phyloP scores from a whole-genome alignment of 768 basidiomycete species.

The Pisolithus tinctorius region DNA sequence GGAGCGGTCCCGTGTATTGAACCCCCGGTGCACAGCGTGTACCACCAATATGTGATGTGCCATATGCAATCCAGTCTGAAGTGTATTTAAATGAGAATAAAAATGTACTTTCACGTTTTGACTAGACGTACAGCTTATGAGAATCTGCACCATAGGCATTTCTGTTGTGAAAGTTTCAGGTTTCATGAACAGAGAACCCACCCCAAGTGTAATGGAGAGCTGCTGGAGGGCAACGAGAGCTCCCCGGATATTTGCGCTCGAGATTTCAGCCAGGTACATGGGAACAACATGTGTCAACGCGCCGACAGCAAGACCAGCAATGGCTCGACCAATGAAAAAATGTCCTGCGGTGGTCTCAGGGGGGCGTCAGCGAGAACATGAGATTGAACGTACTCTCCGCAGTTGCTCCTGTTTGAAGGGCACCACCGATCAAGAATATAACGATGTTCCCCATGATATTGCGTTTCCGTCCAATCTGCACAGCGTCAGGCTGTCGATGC shows the following conservation, averaged over 20 bases:
- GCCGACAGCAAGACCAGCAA: slow-evolving; percentile 13
- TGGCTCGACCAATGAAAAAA: slow-evolving; percentile 25
- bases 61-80: slow-evolving; percentile 26
- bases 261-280: slow-evolving; percentile 35
- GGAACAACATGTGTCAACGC: slow-evolving; percentile 19
- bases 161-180: not conserved
- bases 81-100: not conserved
- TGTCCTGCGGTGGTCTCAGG: slow-evolving; percentile 9
- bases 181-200: slow-evolving; percentile 9
- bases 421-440: slow-evolving; percentile 24
- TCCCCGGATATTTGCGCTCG: slow-evolving; percentile 31
- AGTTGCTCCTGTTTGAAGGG: slow-evolving; percentile 25
- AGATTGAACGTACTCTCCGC: slow-evolving; percentile 8
- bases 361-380: not conserved
- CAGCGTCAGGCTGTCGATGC: not conserved
- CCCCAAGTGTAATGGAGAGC: slow-evolving; percentile 30
- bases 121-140: slow-evolving; percentile 25
- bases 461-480: slow-evolving; percentile 22
- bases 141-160: slow-evolving; percentile 12
- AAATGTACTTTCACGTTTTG: not conserved
- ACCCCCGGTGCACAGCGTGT: slow-evolving; percentile 22
- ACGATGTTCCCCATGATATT: slow-evolving; percentile 22
- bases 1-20: slow-evolving; percentile 23
- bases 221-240: slow-evolving; percentile 31
- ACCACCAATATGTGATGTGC: slow-evolving; percentile 29